A percentile compares a stretch with the other conserved stretches of the same genome.
Conservation (phyloP, 192 early-diverging fungal species). For the Podila horticola region DNA sequence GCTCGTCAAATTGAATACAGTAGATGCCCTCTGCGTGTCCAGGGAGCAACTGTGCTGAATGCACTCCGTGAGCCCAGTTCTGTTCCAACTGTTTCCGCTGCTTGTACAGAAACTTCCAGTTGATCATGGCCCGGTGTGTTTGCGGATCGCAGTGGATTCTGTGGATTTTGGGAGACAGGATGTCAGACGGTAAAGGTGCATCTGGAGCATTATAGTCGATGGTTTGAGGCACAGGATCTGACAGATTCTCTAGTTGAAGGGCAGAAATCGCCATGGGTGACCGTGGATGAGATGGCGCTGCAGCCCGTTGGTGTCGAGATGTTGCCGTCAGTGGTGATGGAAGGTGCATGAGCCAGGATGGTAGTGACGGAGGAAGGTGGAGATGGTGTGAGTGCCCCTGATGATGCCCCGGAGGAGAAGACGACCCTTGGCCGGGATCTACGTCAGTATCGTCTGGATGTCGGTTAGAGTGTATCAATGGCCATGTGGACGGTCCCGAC, state of each 20-base stretch:
- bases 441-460: not conserved
- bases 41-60: constrained; percentile 67
- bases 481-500: constrained; percentile 35
- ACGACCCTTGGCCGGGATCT: constrained; percentile 12
- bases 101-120: constrained; percentile 81
- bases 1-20: constrained; percentile 78
- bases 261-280: not conserved
- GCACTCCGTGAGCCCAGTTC: constrained; percentile 80
- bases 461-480: constrained; percentile 21
- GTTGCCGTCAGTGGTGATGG: constrained; percentile 31
- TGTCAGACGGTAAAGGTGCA: constrained; percentile 32
- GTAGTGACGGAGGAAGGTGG: constrained; percentile 18
- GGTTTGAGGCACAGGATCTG: not conserved
- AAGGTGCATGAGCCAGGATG: constrained; percentile 29
- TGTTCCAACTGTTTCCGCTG: constrained; percentile 70
- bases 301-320: constrained; percentile 21
- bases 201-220: constrained; percentile 12
- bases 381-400: constrained; percentile 14
- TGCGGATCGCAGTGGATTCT: constrained; percentile 51
- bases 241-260: not conserved
- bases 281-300: not conserved
- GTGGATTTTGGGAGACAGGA: constrained; percentile 19
- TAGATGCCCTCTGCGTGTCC: constrained; percentile 91
- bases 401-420: constrained; percentile 8
- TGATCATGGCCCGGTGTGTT: constrained; percentile 54